Percentiles rank a stretch among this genome's conserved stretches.
These are phyloP conservation scores for Penicillium verrucosum DNA, from an alignment of 2,329 filamentous ascomycete species.

Conservation along the genomic window DNA sequence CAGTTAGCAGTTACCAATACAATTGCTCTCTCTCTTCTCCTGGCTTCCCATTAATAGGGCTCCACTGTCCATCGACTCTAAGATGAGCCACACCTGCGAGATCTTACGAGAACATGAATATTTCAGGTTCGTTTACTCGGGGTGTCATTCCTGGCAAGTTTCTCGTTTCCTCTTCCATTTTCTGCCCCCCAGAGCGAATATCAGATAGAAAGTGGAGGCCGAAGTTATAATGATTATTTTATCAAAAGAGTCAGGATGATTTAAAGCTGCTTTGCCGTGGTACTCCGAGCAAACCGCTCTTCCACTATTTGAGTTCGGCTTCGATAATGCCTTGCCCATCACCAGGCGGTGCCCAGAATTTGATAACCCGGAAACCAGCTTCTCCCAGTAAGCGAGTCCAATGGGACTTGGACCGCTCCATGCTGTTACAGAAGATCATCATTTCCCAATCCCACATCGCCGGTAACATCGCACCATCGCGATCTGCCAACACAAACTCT, in stretches of 20 bases:
- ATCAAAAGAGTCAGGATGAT: background rate
- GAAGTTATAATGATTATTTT: background rate
- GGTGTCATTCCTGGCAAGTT: no score
- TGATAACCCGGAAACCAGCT: conserved; percentile 34
- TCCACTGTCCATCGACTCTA: no score
- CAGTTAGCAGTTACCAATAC: no score
- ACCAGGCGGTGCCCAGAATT: conserved; percentile 8
- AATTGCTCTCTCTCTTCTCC: no score
- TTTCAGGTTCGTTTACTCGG: no score
- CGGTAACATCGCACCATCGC: conserved; percentile 23
- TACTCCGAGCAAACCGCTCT: background rate
- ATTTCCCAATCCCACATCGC: conserved; percentile 33
- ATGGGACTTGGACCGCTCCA: conserved; percentile 33
- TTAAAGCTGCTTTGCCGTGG: background rate
- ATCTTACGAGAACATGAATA: no score
- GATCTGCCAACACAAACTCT: conserved; percentile 39
- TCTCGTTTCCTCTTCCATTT: no score
- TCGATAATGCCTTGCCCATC: conserved; percentile 10
- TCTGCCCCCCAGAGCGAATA: no score
- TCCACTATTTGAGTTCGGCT: conserved; percentile 3
- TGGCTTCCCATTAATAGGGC: no score
- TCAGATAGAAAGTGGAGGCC: no score
- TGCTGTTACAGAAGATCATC: conserved; percentile 30
- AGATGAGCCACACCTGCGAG: no score
- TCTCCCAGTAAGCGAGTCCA: conserved; percentile 34